Percentiles rank a stretch among this genome's conserved stretches.
Conservation (phyloP, 2,329 filamentous ascomycete species). For the Verticillium isaacii region DNA sequence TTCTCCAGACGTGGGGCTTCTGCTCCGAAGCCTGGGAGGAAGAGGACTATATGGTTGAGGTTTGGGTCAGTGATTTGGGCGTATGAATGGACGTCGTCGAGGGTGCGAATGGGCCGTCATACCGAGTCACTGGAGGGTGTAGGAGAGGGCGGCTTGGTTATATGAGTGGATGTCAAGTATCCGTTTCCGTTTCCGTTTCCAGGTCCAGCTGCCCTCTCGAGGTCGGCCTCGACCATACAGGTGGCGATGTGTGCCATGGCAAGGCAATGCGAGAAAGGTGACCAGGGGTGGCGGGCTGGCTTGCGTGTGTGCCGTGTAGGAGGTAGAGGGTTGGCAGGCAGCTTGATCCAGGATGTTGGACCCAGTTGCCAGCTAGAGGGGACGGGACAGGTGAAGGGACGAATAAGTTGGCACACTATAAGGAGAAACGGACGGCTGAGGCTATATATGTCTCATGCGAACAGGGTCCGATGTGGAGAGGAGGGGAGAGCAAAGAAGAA, state of each 20-base stretch:
- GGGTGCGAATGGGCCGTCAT: not conserved
- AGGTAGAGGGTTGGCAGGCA: slow-evolving; percentile 7
- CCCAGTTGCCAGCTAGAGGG: not conserved
- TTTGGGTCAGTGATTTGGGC: slow-evolving; percentile 6
- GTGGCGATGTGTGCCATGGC: slow-evolving; percentile 60
- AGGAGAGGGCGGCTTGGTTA: slow-evolving; percentile 45
- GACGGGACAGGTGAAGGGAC: not conserved
- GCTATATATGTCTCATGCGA: slow-evolving; percentile 15
- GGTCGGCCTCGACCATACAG: slow-evolving; percentile 48
- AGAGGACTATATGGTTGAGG: slow-evolving; percentile 13
- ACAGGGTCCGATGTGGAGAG: not conserved
- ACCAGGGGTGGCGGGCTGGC: not conserved
- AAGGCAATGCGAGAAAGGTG: slow-evolving; percentile 7
- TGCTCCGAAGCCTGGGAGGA: slow-evolving; percentile 28
- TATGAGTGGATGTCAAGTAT: slow-evolving; percentile 33
- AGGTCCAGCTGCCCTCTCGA: slow-evolving; percentile 20
- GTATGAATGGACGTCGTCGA: slow-evolving; percentile 9
- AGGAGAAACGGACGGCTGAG: slow-evolving; percentile 10
- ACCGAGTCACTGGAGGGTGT: slow-evolving; percentile 32
- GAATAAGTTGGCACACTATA: slow-evolving; percentile 9
- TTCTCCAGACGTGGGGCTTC: slow-evolving; percentile 53
- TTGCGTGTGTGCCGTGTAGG: slow-evolving; percentile 7
- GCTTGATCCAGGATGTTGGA: slow-evolving; percentile 1
- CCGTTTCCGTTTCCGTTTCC: not conserved
- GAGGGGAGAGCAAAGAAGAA: not conserved